phyloP scores from a whole-genome alignment of 768 basidiomycete genomes.

The Pleurotus tuoliensis region DNA sequence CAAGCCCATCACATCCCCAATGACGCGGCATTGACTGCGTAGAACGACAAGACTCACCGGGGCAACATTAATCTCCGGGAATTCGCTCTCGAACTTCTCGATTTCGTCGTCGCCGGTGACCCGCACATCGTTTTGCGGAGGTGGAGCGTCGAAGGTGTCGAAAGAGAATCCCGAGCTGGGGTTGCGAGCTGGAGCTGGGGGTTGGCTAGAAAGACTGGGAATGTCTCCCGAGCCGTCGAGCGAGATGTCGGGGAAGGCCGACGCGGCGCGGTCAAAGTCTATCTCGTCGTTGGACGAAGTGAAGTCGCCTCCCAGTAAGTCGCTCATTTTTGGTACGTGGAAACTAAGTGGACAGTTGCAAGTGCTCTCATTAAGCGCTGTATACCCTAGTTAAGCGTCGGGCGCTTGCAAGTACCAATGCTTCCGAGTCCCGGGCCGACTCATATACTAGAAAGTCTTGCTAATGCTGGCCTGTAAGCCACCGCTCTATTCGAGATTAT shows the following conservation, averaged over 20 bases:
- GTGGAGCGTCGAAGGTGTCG: constrained; percentile 56
- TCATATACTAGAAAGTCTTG: too few species aligned
- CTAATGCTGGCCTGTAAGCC: too few species aligned
- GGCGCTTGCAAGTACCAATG: too few species aligned
- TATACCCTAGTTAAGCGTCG: too few species aligned
- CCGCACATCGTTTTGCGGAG: constrained; percentile 54
- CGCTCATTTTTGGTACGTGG: constrained; percentile 35
- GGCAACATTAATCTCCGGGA: constrained; percentile 69
- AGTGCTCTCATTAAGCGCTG: too few species aligned
- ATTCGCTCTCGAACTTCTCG: constrained; percentile 81
- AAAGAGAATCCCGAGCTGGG: constrained; percentile 55
- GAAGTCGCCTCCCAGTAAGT: constrained; percentile 30
- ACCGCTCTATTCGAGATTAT: too few species aligned
- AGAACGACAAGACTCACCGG: constrained; percentile 24
- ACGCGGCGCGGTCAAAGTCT: constrained; percentile 79
- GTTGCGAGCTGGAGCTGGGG: constrained; percentile 26
- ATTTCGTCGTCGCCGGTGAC: constrained; percentile 85
- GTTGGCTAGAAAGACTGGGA: constrained; percentile 32
- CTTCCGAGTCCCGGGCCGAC: too few species aligned
- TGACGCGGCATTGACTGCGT: neutral
- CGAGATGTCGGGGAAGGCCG: constrained; percentile 83
- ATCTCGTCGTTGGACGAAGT: constrained; percentile 45
- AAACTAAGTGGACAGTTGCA: too few species aligned
- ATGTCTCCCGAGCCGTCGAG: constrained; percentile 64
- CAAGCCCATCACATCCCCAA: neutral